Evolutionary conservation across 2,329 filamentous ascomycete genomes (phyloP).

Genomic region (Westerdykella ornata): DNA sequence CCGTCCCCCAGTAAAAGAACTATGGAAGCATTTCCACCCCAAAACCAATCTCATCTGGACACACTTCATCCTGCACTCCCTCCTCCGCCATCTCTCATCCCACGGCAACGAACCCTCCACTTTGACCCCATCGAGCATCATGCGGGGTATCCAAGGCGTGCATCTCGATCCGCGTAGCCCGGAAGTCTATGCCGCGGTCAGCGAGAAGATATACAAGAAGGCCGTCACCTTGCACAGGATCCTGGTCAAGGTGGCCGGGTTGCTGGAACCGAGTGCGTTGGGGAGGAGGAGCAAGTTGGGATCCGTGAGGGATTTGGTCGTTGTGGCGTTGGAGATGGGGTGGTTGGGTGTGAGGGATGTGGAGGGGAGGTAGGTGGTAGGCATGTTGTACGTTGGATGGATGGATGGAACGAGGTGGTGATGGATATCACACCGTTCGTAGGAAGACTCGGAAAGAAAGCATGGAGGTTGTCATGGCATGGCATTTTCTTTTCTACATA

Average conservation of each 20-base stretch:
- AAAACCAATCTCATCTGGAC: slow-evolving; percentile 57
- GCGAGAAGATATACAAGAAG: slow-evolving; percentile 28
- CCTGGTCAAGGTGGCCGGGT: slow-evolving; percentile 31
- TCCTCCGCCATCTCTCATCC: slow-evolving; percentile 42
- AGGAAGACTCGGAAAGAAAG: too few species aligned
- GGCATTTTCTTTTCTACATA: background rate
- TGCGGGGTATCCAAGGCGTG: slow-evolving; percentile 10
- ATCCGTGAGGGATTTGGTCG: slow-evolving; percentile 32
- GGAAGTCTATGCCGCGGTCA: slow-evolving; percentile 2
- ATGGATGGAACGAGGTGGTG: too few species aligned
- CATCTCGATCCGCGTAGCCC: too few species aligned
- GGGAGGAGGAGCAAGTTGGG: slow-evolving; percentile 16
- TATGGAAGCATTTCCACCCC: slow-evolving; percentile 52
- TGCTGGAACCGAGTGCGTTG: slow-evolving; percentile 37
- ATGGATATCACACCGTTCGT: too few species aligned
- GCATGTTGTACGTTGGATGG: background rate
- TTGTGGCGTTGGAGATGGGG: slow-evolving; percentile 27
- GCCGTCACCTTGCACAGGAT: slow-evolving; percentile 35
- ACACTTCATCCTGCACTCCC: slow-evolving; percentile 53
- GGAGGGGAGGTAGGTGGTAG: slow-evolving; percentile 5
- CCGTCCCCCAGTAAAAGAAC: background rate
- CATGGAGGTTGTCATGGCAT: too few species aligned
- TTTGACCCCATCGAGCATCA: slow-evolving; percentile 9
- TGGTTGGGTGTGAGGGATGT: slow-evolving; percentile 35
- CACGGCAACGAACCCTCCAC: slow-evolving; percentile 13